Percentiles rank a stretch among this genome's conserved stretches.
Evolutionary conservation across 2,329 filamentous ascomycete genomes (phyloP).

Genomic region (Aspergillus sp.): DNA sequence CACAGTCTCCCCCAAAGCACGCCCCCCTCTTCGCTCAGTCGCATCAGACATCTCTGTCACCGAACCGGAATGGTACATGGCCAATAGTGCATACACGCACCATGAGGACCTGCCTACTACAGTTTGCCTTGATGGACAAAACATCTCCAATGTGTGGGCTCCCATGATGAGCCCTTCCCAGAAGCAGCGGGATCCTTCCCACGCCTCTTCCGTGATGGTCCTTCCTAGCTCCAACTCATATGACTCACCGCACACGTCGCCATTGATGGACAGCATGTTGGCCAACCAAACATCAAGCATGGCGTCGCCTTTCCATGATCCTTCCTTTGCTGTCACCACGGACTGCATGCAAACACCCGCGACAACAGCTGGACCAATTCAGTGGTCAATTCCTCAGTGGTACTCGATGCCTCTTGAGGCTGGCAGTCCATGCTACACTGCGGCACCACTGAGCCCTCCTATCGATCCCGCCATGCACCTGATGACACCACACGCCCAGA

Average conservation of each 20-base stretch:
- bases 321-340: constrained; percentile 31
- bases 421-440: constrained; percentile 29
- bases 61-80: constrained; percentile 23
- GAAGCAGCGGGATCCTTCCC: constrained; percentile 24
- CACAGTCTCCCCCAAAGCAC: constrained; percentile 17
- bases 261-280: constrained; percentile 27
- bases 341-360: constrained; percentile 33
- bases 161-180: constrained; percentile 24
- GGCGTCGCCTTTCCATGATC: constrained; percentile 26
- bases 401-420: constrained; percentile 33
- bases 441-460: constrained; percentile 27
- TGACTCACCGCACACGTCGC: constrained; percentile 31
- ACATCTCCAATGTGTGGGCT: constrained; percentile 24
- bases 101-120: constrained; percentile 14
- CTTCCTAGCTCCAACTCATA: constrained; percentile 28
- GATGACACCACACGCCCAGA: constrained; percentile 28
- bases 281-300: constrained; percentile 30
- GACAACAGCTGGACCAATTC: constrained; percentile 21
- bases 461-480: constrained; percentile 28
- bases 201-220: constrained; percentile 20
- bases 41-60: constrained; percentile 8
- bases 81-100: constrained; percentile 16
- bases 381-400: constrained; percentile 33
- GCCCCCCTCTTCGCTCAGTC: constrained; percentile 10
- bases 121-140: constrained; percentile 13